Base-by-base conservation (phyloP, 2,329 filamentous ascomycete genomes). In the Orbilia ellipsospora region DNA sequence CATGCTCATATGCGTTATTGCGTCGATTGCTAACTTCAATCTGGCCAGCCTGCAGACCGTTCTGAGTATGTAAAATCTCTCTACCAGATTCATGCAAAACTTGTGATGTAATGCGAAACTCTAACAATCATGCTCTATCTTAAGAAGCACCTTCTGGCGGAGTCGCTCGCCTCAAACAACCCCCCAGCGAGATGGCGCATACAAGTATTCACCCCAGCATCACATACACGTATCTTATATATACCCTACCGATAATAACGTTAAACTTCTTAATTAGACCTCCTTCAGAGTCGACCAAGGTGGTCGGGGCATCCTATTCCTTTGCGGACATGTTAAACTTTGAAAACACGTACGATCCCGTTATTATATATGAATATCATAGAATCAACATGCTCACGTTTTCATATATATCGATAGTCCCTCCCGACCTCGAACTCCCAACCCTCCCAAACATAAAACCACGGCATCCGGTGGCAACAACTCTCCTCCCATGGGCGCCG, bases 311-410 rank as follows among this genome's bases (percentile, higher is more conserved):
- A 68, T 91, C 94, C 54, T 99, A 99, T 82, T 98, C 95, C 13
- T 95, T 99, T 83, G 92, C 94, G 28, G 94, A 98, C 83, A 92
- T 97, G 81, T 86, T 97, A 80, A 96, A 94, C 83, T 91, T 94
- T 80, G 92, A 93, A 80, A 88, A 89, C 28, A 80, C 94, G 92
- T 95, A 87, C 78, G 64, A 28, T 31, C 45, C 45, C 28, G 15
- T 56, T 36, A 23, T 26, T 16, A 44, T 23, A 42, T 48, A 48
- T 18, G 4, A 13, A 48, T 18, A 48, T 18, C 44, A 48, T 48
- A 48, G 15, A 5, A 48, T n/a, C 5, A 48, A 15, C 44, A 36
- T 36, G 62, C 70, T 74, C 42, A 74, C 57, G 23, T 16, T 68
- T 28, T 4, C 10, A 36, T 36, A 10, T 42, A 45, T 56, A 1